Evolutionary conservation across 768 basidiomycete genomes (phyloP).

Genomic region (Suillus weaverae): DNA sequence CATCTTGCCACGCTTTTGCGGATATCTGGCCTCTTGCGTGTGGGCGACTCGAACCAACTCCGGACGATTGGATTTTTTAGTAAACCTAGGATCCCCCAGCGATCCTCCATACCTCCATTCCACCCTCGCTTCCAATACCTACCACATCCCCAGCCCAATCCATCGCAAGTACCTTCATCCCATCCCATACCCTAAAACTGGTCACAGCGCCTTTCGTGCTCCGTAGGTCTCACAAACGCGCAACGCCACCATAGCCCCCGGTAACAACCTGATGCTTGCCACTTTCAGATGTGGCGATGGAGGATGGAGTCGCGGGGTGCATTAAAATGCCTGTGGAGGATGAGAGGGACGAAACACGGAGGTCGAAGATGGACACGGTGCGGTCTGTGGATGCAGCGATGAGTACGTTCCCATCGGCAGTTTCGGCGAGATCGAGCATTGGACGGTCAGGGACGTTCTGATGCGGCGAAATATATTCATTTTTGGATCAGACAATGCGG

Average conservation of each 20-base stretch:
- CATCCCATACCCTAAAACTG: slow-evolving; percentile 61
- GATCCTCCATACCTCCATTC: slow-evolving; percentile 44
- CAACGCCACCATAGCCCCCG: slow-evolving; percentile 77
- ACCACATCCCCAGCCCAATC: slow-evolving; percentile 60
- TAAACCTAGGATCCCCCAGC: slow-evolving; percentile 27
- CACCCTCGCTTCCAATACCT: slow-evolving; percentile 63
- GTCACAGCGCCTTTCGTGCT: slow-evolving; percentile 66
- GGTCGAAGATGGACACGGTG: slow-evolving; percentile 68
- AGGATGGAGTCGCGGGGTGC: slow-evolving; percentile 70
- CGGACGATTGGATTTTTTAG: not conserved
- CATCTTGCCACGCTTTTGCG: not conserved
- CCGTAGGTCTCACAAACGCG: slow-evolving; percentile 76
- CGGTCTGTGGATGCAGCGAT: slow-evolving; percentile 75
- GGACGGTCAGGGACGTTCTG: slow-evolving; percentile 74
- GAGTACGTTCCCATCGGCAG: slow-evolving; percentile 32
- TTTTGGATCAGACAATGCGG: not conserved
- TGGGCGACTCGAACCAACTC: not conserved
- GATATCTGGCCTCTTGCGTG: slow-evolving; percentile 38
- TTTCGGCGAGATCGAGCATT: slow-evolving; percentile 63
- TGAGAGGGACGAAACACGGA: slow-evolving; percentile 44
- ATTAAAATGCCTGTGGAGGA: slow-evolving; percentile 44
- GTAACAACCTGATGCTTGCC: slow-evolving; percentile 61
- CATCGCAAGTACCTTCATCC: slow-evolving; percentile 58
- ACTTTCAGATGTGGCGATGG: slow-evolving; percentile 35
- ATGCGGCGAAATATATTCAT: not conserved